A percentile compares a stretch with the other conserved stretches of the same genome.
Evolutionary conservation across 345 rosid genomes (phyloP).

Genomic region (Acer saccharum): DNA sequence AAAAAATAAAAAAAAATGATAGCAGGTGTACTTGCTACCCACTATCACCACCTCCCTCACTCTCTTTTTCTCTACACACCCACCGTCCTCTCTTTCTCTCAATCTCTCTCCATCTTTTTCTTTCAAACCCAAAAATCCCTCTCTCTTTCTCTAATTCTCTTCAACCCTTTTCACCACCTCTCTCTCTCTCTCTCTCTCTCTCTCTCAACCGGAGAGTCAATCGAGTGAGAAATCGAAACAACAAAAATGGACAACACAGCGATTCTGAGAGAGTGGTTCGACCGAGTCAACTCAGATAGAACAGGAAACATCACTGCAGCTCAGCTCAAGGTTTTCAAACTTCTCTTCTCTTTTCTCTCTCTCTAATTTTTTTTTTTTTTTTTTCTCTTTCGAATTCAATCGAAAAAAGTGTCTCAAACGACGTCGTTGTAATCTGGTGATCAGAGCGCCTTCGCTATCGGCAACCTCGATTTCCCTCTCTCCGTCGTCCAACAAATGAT

Average conservation of each 20-base stretch:
- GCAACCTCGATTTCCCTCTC: conserved; percentile 57
- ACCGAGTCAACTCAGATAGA: conserved; percentile 68
- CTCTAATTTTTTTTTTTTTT: neutral
- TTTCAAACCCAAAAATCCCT: too few species aligned
- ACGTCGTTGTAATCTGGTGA: neutral
- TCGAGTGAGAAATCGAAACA: too few species aligned
- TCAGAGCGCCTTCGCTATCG: conserved; percentile 62
- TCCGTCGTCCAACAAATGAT: conserved; percentile 75
- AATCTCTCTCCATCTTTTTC: too few species aligned
- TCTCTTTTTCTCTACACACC: too few species aligned
- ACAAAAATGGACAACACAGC: conserved; percentile 50
- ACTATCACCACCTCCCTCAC: too few species aligned
- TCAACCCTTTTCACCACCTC: too few species aligned
- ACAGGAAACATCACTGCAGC: conserved; percentile 56
- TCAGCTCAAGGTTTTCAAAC: conserved; percentile 54
- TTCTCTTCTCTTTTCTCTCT: neutral
- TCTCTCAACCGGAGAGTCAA: neutral
- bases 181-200: too few species aligned
- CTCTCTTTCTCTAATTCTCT: too few species aligned
- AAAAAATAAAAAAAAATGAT: too few species aligned
- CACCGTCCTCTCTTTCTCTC: too few species aligned
- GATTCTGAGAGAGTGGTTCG: conserved; percentile 65
- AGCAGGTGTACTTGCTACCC: too few species aligned
- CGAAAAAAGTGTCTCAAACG: neutral
- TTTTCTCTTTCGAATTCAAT: neutral